Percentiles rank a stretch among this genome's conserved stretches.
Conservation (phyloP, 2,329 filamentous ascomycete species). For the Sphaerulina vaccinii region DNA sequence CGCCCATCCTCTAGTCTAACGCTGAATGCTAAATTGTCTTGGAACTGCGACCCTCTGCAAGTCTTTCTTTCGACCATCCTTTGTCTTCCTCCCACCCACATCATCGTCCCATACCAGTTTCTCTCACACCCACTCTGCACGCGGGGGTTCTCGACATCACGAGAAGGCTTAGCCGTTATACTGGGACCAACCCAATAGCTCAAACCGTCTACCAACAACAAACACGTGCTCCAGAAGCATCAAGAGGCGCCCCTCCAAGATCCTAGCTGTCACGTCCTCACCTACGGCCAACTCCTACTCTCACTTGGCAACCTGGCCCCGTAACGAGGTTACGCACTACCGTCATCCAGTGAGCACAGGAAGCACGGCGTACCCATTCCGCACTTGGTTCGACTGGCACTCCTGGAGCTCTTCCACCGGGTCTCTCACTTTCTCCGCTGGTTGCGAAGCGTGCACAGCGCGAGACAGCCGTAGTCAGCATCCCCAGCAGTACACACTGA, state of each 20-base stretch:
- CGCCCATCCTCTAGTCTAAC: constrained; percentile 7
- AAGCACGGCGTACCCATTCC: constrained; percentile 10
- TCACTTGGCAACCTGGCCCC: background rate
- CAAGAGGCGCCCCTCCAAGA: constrained; percentile 3
- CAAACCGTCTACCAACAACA: background rate
- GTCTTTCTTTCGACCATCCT: background rate
- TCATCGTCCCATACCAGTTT: background rate
- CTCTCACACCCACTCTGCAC: no score
- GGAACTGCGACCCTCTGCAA: background rate
- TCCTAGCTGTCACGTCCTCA: background rate
- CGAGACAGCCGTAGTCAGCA: background rate
- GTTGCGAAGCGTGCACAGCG: constrained; percentile 10
- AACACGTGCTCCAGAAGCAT: constrained; percentile 3
- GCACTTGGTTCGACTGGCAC: constrained; percentile 6
- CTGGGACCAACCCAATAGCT: background rate
- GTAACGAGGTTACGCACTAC: constrained; percentile 15
- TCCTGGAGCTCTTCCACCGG: constrained; percentile 8
- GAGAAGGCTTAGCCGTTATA: background rate
- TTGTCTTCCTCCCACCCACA: background rate
- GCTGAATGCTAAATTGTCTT: constrained; percentile 12
- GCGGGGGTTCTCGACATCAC: background rate
- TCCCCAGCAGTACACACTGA: background rate
- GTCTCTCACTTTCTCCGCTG: constrained; percentile 12
- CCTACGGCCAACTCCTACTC: background rate
- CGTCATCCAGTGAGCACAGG: constrained; percentile 12